These are phyloP conservation scores for Ceratocystis huliohia DNA, from an alignment of 2,329 filamentous ascomycete species.

Conservation along the genomic window DNA sequence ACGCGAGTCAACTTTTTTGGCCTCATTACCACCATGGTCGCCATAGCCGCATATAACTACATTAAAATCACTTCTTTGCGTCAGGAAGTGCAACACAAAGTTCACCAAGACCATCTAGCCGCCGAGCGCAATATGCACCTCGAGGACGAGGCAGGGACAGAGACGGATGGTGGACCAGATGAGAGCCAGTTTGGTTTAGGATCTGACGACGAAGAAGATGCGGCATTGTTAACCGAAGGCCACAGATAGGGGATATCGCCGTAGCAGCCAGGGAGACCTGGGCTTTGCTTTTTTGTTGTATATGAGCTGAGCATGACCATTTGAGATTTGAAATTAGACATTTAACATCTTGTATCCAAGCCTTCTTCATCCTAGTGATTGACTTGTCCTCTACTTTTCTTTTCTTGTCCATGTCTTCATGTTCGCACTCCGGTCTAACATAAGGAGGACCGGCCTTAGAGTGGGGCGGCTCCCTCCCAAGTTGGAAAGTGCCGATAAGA, in stretches of 20 bases:
- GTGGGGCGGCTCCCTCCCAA: not conserved
- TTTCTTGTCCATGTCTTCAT: too few relatives aligned
- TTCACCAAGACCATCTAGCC: conserved; percentile 33
- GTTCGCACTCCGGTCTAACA: not conserved
- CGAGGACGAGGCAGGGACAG: conserved; percentile 61
- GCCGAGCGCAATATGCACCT: conserved; percentile 76
- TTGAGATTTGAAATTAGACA: not conserved
- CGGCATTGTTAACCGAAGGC: conserved; percentile 12
- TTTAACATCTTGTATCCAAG: not conserved
- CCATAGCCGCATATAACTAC: conserved; percentile 85
- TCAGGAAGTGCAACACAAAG: conserved; percentile 50
- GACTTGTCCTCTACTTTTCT: too few relatives aligned
- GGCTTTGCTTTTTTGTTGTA: not conserved
- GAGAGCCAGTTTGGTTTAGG: conserved; percentile 88
- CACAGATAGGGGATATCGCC: not conserved
- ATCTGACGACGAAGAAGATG: conserved; percentile 28
- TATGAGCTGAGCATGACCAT: conserved; percentile 5
- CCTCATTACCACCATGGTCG: conserved; percentile 72
- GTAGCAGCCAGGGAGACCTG: not conserved
- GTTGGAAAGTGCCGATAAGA: not conserved
- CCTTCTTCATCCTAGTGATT: too few relatives aligned
- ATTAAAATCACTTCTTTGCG: conserved; percentile 89
- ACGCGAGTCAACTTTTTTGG: conserved; percentile 80
- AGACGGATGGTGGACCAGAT: conserved; percentile 30
- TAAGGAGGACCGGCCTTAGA: not conserved